Percentiles rank a stretch among this genome's conserved stretches.
Evolutionary conservation across 2,329 filamentous ascomycete species (phyloP).

Genomic region (Phoma sp.): DNA sequence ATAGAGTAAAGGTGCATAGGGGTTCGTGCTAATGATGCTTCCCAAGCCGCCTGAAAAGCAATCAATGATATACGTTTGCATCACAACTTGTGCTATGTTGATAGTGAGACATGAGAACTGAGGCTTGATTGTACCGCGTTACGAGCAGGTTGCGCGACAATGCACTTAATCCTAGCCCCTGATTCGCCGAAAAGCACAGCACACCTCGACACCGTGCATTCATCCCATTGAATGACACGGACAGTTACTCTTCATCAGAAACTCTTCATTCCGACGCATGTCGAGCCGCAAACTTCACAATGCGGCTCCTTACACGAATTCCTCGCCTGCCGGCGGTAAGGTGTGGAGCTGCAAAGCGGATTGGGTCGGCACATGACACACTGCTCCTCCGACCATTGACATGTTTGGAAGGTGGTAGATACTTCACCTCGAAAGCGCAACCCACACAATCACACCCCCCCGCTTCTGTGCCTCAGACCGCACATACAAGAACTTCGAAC

Average conservation of each 20-base stretch:
- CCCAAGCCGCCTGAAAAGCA: slow-evolving; percentile 19
- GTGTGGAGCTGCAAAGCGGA: slow-evolving; percentile 16
- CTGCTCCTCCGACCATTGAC: slow-evolving; percentile 15
- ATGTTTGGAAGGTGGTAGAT: slow-evolving; percentile 19
- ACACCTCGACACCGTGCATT: slow-evolving; percentile 10
- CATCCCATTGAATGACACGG: neutral
- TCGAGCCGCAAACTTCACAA: slow-evolving; percentile 1
- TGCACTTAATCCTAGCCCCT: neutral
- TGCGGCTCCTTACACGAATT: slow-evolving; percentile 11
- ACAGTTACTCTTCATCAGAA: neutral
- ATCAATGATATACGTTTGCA: slow-evolving; percentile 24
- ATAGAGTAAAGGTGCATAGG: slow-evolving; percentile 21
- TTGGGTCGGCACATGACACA: slow-evolving; percentile 17
- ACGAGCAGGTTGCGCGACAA: slow-evolving; percentile 2
- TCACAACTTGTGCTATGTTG: slow-evolving; percentile 1
- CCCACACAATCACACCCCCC: slow-evolving; percentile 13
- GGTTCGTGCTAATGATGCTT: slow-evolving; percentile 4
- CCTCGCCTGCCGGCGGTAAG: slow-evolving; percentile 13
- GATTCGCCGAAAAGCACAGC: slow-evolving; percentile 7
- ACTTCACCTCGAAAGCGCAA: slow-evolving; percentile 14
- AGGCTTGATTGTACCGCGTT: neutral
- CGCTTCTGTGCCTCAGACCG: neutral
- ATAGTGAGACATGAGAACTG: neutral
- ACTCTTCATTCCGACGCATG: neutral
- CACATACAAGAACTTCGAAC: slow-evolving; percentile 13